These are phyloP conservation scores for Choricystis sp. DNA, from an alignment of 139 green algal genomes.

Conservation along the genomic window DNA sequence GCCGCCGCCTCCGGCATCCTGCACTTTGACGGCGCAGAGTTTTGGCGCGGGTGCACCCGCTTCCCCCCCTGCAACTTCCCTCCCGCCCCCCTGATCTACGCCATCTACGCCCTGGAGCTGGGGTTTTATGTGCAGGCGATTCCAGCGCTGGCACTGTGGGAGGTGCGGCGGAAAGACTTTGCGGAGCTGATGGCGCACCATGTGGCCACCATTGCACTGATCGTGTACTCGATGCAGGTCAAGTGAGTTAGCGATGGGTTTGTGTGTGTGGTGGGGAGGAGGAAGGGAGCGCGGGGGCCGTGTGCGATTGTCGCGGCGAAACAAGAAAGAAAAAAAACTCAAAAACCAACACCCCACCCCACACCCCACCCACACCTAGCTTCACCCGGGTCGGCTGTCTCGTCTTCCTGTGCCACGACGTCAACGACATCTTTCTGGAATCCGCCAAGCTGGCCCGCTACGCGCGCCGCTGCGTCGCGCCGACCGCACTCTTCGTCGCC, in stretches of 20 bases:
- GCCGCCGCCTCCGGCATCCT: not conserved
- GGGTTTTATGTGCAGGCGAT: constrained; percentile 7
- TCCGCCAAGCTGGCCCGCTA: constrained; percentile 45
- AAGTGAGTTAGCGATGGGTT: no score
- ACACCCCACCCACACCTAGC: constrained; percentile 6
- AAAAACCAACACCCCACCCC: no score
- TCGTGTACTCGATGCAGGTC: constrained; percentile 23
- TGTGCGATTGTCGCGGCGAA: no score
- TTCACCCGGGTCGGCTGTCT: constrained; percentile 45
- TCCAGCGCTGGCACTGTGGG: constrained; percentile 13
- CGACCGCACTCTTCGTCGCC: constrained; percentile 14
- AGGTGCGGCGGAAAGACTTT: constrained; percentile 56
- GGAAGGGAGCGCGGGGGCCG: no score
- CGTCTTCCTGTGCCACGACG: constrained; percentile 56
- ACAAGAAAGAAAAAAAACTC: no score
- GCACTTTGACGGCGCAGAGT: constrained; percentile 3
- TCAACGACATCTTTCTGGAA: constrained; percentile 64
- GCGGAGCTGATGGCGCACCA: constrained; percentile 53
- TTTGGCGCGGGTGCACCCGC: constrained; percentile 14
- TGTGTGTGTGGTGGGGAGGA: no score
- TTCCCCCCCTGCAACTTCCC: constrained; percentile 14
- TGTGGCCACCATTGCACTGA: constrained; percentile 37
- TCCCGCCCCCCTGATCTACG: not conserved
- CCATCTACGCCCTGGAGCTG: not conserved
- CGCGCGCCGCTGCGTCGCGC: constrained; percentile 7